Conservation (phyloP, 2,329 filamentous ascomycete genomes). For the Tolypocladium tropicale region DNA sequence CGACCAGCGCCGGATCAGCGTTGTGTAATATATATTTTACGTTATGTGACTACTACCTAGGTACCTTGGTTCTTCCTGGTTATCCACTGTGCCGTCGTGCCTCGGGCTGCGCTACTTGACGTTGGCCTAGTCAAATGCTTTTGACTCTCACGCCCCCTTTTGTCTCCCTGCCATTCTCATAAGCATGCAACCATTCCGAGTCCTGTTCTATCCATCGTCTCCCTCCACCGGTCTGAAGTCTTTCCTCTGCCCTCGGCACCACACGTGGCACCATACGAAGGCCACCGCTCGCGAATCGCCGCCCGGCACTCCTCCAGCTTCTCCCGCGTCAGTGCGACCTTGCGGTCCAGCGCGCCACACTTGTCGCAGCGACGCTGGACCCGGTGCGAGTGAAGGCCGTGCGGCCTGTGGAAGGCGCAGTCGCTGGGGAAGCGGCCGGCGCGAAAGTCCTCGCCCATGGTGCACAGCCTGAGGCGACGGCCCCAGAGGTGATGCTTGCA, state of each 20-base stretch:
- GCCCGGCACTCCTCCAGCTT: conserved; percentile 8
- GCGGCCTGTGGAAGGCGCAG: conserved; percentile 11
- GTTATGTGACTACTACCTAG: too few relatives aligned
- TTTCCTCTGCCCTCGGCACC: not conserved
- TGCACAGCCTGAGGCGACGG: conserved; percentile 12
- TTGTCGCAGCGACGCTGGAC: conserved; percentile 12
- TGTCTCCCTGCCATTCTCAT: not conserved
- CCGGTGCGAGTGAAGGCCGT: conserved; percentile 12
- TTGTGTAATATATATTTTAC: too few relatives aligned
- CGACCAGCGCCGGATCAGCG: too few relatives aligned
- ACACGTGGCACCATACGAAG: not conserved
- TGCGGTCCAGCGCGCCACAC: conserved; percentile 11
- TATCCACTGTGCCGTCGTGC: too few relatives aligned
- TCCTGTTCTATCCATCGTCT: not conserved
- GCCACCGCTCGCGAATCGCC: conserved; percentile 1
- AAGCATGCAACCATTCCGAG: not conserved
- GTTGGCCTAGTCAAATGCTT: not conserved
- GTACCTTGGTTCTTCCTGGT: too few relatives aligned
- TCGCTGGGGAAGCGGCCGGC: conserved; percentile 2
- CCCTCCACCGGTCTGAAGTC: not conserved
- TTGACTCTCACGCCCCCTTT: not conserved
- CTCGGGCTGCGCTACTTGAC: not conserved
- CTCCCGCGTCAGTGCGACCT: conserved; percentile 6
- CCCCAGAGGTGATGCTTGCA: conserved; percentile 18
- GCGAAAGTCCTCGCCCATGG: conserved; percentile 6